Evolutionary conservation across 371 early-diverging fungal species (phyloP).

Genomic region (Entomophthora muscae): DNA sequence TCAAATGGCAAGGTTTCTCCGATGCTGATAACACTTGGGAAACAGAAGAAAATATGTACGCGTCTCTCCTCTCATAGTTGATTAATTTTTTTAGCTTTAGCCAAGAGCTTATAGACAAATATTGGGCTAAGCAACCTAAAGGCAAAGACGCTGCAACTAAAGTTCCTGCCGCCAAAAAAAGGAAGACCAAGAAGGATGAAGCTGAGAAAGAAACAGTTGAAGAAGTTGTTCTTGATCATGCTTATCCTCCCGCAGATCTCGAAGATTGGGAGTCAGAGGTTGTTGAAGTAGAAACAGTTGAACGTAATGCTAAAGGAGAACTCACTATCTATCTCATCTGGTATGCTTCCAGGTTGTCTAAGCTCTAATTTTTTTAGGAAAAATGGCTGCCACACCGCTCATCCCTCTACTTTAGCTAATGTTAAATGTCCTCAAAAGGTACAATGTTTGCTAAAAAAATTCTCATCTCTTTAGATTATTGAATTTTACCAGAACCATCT

Average conservation of each 20-base stretch:
- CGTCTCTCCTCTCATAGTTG: not conserved
- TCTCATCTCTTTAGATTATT: slow-evolving; percentile 3
- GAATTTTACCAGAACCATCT: slow-evolving; percentile 9
- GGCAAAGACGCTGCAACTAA: not conserved
- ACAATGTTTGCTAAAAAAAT: not conserved
- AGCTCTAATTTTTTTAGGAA: slow-evolving; percentile 2
- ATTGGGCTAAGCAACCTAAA: slow-evolving; percentile 6
- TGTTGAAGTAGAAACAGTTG: slow-evolving; percentile 7
- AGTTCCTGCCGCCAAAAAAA: not conserved
- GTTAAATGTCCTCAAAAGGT: slow-evolving; percentile 7
- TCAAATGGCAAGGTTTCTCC: slow-evolving; percentile 8
- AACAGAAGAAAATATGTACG: slow-evolving; percentile 8
- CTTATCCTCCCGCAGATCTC: slow-evolving; percentile 7
- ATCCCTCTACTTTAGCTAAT: slow-evolving; percentile 4
- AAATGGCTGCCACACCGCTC: slow-evolving; percentile 6
- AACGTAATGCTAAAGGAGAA: not conserved
- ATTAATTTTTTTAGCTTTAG: slow-evolving; percentile 5
- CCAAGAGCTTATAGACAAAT: slow-evolving; percentile 2
- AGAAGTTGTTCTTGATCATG: not conserved
- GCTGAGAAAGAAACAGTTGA: not conserved
- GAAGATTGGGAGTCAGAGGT: slow-evolving; percentile 9
- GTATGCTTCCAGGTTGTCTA: not conserved
- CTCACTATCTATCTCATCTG: slow-evolving; percentile 2
- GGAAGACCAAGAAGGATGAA: not conserved
- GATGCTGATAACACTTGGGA: slow-evolving; percentile 9